A percentile compares a stretch with the other conserved stretches of the same genome.
phyloP scores from a whole-genome alignment of 164 flowering plant species.

The Berberis vulgaris region DNA sequence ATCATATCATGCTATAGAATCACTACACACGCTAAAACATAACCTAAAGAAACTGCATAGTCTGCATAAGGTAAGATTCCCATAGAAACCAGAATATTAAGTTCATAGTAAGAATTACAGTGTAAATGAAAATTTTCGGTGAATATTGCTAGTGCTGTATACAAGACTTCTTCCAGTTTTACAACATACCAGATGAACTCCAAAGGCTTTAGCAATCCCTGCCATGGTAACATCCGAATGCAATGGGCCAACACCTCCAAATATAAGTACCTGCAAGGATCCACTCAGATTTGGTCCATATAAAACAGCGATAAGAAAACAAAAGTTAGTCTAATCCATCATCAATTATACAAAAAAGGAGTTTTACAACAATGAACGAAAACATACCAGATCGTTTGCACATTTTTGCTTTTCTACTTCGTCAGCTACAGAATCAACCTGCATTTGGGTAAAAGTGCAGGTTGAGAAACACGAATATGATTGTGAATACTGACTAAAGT shows the following conservation, averaged over 20 bases:
- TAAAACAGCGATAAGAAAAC: too few species aligned
- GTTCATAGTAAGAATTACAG: too few species aligned
- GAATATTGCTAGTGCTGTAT: too few species aligned
- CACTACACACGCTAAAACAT: too few species aligned
- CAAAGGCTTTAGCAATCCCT: constrained; percentile 96
- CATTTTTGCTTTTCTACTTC: constrained; percentile 66
- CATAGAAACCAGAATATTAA: too few species aligned
- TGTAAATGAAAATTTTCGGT: too few species aligned
- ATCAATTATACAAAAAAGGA: neutral
- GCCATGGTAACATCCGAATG: constrained; percentile 82
- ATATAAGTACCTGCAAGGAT: constrained; percentile 61
- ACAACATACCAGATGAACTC: constrained; percentile 79
- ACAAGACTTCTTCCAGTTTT: neutral
- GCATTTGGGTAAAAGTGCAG: constrained; percentile 8
- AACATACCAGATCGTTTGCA: constrained; percentile 61
- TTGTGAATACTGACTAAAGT: neutral
- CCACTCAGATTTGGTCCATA: constrained; percentile 4
- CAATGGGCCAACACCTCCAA: constrained; percentile 95
- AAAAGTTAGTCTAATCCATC: neutral
- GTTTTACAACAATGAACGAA: neutral
- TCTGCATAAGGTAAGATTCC: too few species aligned
- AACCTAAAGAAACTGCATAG: too few species aligned
- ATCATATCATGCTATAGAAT: too few species aligned
- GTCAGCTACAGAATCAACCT: constrained; percentile 96
- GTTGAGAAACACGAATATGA: neutral